Evolutionary conservation across 1,139 yeast genomes (phyloP).

Genomic region (Saccharomycopsis phalli): DNA sequence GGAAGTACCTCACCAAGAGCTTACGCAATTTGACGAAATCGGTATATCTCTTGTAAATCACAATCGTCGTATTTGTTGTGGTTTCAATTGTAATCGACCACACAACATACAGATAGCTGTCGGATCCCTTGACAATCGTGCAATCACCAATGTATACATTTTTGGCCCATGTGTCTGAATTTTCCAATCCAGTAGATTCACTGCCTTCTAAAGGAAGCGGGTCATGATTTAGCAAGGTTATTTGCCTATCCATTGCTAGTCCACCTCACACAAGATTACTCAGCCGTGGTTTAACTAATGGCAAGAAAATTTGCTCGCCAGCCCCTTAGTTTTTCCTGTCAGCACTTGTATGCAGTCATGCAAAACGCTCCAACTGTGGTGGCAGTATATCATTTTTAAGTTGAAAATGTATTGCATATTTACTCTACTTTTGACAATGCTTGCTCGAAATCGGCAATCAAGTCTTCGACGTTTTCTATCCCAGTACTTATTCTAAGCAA

Average conservation of each 20-base stretch:
- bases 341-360: no score
- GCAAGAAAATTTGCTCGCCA: no score
- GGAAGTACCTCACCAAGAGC: constrained; percentile 34
- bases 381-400: no score
- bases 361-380: no score
- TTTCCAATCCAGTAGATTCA: neutral
- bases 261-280: no score
- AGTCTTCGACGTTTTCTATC: constrained; percentile 35
- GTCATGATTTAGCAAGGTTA: neutral
- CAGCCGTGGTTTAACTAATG: no score
- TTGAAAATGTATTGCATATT: no score
- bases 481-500: constrained; percentile 74
- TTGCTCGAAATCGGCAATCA: constrained; percentile 52
- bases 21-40: constrained; percentile 49
- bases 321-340: no score
- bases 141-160: constrained; percentile 33
- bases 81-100: constrained; percentile 33
- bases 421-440: constrained; percentile 28
- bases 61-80: constrained; percentile 34
- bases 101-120: constrained; percentile 31
- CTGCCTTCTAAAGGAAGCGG: neutral
- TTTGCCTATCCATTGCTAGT: no score
- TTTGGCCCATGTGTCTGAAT: constrained; percentile 29
- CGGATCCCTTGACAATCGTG: constrained; percentile 31
- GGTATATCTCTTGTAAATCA: constrained; percentile 51